phyloP scores from a whole-genome alignment of 2,329 filamentous ascomycete genomes.

The Macrophomina tecta region DNA sequence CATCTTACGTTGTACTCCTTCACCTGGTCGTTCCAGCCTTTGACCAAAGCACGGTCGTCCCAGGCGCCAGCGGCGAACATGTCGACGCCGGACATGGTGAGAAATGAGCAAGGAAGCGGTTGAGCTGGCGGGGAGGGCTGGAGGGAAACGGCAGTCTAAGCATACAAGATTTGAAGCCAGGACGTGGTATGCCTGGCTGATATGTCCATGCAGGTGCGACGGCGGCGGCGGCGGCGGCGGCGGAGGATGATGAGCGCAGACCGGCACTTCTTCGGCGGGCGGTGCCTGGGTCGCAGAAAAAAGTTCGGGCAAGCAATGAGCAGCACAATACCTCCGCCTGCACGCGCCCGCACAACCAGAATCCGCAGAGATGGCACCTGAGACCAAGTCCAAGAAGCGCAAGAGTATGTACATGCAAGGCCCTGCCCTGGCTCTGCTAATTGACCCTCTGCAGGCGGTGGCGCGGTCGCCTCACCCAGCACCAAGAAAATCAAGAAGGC shows the following conservation, averaged over 20 bases:
- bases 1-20: slow-evolving; percentile 44
- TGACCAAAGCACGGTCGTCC: slow-evolving; percentile 46
- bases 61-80: slow-evolving; percentile 33
- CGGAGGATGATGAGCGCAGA: not conserved
- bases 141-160: not conserved
- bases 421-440: slow-evolving; percentile 30
- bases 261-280: slow-evolving; percentile 25
- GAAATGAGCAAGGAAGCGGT: not conserved
- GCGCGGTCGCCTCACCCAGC: slow-evolving; percentile 41
- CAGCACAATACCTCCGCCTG: slow-evolving; percentile 24
- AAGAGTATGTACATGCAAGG: slow-evolving; percentile 48
- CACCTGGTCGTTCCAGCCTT: slow-evolving; percentile 44
- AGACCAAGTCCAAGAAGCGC: slow-evolving; percentile 62
- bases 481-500: slow-evolving; percentile 48
- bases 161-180: too few species aligned
- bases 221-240: not conserved
- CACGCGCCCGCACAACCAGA: slow-evolving; percentile 30
- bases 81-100: slow-evolving; percentile 19
- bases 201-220: not conserved
- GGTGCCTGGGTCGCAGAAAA: slow-evolving; percentile 32
- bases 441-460: slow-evolving; percentile 39
- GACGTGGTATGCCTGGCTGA: too few species aligned
- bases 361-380: slow-evolving; percentile 57
- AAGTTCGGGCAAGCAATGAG: slow-evolving; percentile 32
- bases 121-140: not conserved